These are phyloP conservation scores for Elsinoe australis DNA, from an alignment of 2,329 filamentous ascomycete species.

Conservation along the genomic window DNA sequence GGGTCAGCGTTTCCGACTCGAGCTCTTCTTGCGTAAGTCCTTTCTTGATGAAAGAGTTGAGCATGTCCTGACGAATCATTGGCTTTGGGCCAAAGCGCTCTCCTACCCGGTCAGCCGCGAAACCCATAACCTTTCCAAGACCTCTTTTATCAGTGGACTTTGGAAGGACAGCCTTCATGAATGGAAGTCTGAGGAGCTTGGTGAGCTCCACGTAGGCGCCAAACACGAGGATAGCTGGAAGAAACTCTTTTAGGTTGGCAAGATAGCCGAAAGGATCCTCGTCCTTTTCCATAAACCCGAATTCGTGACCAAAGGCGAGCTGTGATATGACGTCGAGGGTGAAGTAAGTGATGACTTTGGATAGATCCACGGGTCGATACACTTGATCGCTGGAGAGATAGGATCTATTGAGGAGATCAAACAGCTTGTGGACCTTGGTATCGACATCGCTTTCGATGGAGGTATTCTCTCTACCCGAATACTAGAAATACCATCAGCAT, in stretches of 20 bases:
- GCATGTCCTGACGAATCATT: conserved; percentile 45
- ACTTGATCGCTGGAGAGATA: conserved; percentile 30
- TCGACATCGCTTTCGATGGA: conserved; percentile 34
- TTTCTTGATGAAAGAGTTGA: conserved; percentile 45
- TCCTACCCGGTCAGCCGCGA: conserved; percentile 41
- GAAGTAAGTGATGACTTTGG: conserved; percentile 33
- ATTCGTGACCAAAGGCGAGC: conserved; percentile 38
- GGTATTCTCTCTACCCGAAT: conserved; percentile 35
- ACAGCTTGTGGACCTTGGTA: conserved; percentile 29
- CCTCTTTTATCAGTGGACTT: conserved; percentile 41
- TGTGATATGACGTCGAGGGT: conserved; percentile 37
- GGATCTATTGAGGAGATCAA: conserved; percentile 29
- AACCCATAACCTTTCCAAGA: conserved; percentile 34
- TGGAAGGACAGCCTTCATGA: conserved; percentile 38
- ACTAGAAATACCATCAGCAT: conserved; percentile 19
- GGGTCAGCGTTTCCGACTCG: conserved; percentile 39
- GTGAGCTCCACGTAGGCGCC: conserved; percentile 38
- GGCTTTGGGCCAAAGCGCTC: conserved; percentile 41
- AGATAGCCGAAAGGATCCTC: conserved; percentile 45
- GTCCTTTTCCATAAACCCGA: conserved; percentile 45
- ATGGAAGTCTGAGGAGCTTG: conserved; percentile 35
- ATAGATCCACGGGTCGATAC: conserved; percentile 32
- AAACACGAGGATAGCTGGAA: conserved; percentile 41
- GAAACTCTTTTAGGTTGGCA: conserved; percentile 35
- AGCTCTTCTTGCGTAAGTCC: conserved; percentile 37